Evolutionary conservation across 306 rosid species (phyloP).

Genomic region (Begonia loranthoides): DNA sequence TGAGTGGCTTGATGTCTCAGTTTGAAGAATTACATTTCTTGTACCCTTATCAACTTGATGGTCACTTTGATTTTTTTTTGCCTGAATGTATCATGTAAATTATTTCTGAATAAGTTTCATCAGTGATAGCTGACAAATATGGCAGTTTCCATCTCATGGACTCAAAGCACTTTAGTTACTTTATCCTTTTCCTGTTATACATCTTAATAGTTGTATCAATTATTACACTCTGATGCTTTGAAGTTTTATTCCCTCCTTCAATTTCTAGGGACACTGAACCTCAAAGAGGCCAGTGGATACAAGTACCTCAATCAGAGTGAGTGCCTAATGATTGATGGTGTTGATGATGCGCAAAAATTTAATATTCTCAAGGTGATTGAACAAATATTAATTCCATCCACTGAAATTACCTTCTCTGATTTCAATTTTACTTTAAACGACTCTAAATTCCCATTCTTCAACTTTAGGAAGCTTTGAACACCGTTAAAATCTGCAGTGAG

Average conservation of each 20-base stretch:
- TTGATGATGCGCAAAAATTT: constrained; percentile 51
- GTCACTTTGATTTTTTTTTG: too few relatives aligned
- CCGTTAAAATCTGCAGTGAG: constrained; percentile 41
- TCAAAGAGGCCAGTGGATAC: constrained; percentile 50
- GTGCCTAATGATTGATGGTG: constrained; percentile 52
- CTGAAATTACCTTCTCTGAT: constrained; percentile 8
- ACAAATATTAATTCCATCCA: constrained; percentile 12
- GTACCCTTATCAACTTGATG: too few relatives aligned
- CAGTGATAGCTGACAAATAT: too few relatives aligned
- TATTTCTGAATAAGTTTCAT: too few relatives aligned
- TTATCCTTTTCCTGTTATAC: neutral
- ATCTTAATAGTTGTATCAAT: neutral
- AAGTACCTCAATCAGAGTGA: constrained; percentile 72
- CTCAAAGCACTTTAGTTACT: neutral
- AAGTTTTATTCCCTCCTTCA: neutral
- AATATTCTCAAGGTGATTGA: constrained; percentile 45
- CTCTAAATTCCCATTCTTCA: constrained; percentile 1
- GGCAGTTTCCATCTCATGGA: too few relatives aligned
- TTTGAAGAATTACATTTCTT: too few relatives aligned
- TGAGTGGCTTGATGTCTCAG: too few relatives aligned
- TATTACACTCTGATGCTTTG: neutral
- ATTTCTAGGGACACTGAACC: constrained; percentile 56
- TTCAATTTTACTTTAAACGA: constrained; percentile 6
- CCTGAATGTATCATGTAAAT: too few relatives aligned
- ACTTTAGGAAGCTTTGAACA: constrained; percentile 59